Percentiles rank a stretch among this genome's conserved stretches.
phyloP scores from a whole-genome alignment of 208 protist genomes.

The Acanthamoeba castellanii region DNA sequence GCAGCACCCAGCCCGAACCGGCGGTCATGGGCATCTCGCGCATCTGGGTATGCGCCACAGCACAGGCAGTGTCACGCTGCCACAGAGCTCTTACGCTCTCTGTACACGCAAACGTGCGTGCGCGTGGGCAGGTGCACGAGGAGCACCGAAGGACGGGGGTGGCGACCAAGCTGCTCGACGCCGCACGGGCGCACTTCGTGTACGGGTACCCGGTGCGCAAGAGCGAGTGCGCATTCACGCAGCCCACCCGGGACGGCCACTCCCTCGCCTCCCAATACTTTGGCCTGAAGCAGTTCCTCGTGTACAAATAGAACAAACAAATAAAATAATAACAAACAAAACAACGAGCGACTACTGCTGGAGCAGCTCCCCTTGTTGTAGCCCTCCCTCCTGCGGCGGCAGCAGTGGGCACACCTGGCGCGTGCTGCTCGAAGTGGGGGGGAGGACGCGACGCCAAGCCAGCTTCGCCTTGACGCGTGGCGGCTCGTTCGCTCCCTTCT shows the following conservation, averaged over 20 bases:
- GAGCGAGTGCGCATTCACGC: conserved; percentile 31
- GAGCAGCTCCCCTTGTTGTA: no score
- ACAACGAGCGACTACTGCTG: no score
- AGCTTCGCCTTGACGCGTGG: no score
- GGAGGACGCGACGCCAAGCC: no score
- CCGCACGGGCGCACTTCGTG: background rate
- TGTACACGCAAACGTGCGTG: no score
- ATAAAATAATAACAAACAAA: no score
- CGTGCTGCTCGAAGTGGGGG: no score
- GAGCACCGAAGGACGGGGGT: background rate
- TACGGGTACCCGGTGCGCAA: conserved; percentile 26
- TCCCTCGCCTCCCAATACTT: conserved; percentile 16
- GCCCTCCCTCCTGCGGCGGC: no score
- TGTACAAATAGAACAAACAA: conserved; percentile 47
- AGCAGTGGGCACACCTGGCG: no score
- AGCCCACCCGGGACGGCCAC: conserved; percentile 34
- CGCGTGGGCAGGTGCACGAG: background rate
- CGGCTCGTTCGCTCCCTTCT: no score
- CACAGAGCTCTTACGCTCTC: background rate
- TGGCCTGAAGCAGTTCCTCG: background rate
- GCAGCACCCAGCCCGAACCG: background rate
- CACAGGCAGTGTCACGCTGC: background rate
- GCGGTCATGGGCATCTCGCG: conserved; percentile 21
- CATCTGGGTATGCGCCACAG: background rate
- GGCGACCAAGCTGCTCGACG: conserved; percentile 2